Conservation (phyloP, 1,139 yeast species). For the Magnusiomyces magnusii region DNA sequence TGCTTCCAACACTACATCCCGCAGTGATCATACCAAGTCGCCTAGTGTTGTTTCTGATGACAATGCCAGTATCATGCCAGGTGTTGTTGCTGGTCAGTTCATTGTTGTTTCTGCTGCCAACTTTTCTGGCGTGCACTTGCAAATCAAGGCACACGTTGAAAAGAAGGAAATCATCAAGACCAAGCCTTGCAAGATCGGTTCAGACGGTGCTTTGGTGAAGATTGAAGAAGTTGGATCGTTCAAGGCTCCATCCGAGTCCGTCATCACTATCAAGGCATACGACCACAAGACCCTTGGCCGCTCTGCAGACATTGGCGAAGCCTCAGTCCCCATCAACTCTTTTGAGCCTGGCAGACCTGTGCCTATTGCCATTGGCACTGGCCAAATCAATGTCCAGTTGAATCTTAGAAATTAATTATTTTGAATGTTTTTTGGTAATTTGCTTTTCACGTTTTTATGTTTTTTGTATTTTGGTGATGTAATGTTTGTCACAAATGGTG, state of each 20-base stretch:
- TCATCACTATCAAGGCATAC: conserved; percentile 50
- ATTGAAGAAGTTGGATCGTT: conserved; percentile 66
- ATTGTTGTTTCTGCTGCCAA: conserved; percentile 28
- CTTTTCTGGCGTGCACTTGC: conserved; percentile 26
- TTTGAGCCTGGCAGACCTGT: conserved; percentile 24
- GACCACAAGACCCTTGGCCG: conserved; percentile 73
- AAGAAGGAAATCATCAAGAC: conserved; percentile 60
- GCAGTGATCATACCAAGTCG: conserved; percentile 7
- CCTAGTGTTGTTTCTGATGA: conserved; percentile 11
- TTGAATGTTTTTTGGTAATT: conserved; percentile 24
- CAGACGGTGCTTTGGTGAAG: conserved; percentile 41
- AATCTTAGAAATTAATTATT: background rate
- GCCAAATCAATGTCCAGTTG: conserved; percentile 18
- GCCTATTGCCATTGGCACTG: conserved; percentile 24
- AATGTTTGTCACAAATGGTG: too few species aligned
- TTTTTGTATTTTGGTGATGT: too few species aligned
- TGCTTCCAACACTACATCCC: too few species aligned
- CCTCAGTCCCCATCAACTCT: conserved; percentile 29
- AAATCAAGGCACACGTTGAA: conserved; percentile 28
- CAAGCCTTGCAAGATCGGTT: conserved; percentile 42
- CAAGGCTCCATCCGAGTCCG: conserved; percentile 51
- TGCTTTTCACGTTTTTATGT: too few species aligned
- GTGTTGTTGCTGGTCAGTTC: conserved; percentile 23
- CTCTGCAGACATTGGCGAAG: conserved; percentile 55
- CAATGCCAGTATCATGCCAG: conserved; percentile 14